phyloP scores from a whole-genome alignment of 1,139 yeast genomes.

The Taphrina deformans region DNA sequence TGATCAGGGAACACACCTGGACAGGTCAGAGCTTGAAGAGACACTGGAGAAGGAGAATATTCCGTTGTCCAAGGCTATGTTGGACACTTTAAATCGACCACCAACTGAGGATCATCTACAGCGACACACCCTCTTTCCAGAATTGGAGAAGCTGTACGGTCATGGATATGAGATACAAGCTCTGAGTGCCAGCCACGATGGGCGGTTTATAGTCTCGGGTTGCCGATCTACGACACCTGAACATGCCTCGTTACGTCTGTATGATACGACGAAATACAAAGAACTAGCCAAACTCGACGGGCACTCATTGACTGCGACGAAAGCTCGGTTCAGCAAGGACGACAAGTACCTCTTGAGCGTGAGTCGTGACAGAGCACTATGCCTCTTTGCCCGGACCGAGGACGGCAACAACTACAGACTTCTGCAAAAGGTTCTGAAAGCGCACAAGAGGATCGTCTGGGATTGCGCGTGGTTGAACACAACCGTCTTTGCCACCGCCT shows the following conservation, averaged over 20 bases:
- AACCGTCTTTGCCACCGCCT: constrained; percentile 68
- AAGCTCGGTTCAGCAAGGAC: constrained; percentile 72
- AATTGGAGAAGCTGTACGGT: constrained; percentile 88
- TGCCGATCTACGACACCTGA: constrained; percentile 80
- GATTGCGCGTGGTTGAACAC: constrained; percentile 81
- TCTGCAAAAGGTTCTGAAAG: constrained; percentile 53
- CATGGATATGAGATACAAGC: constrained; percentile 94
- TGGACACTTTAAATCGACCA: constrained; percentile 52
- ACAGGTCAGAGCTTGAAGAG: constrained; percentile 42
- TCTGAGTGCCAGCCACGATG: constrained; percentile 68
- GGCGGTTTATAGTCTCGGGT: constrained; percentile 76
- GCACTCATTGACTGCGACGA: constrained; percentile 83
- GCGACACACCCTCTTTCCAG: constrained; percentile 92
- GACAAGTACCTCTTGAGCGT: constrained; percentile 72
- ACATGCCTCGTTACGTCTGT: constrained; percentile 83
- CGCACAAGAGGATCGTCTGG: constrained; percentile 93
- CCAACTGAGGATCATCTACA: constrained; percentile 90
- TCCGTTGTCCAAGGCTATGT: constrained; percentile 35
- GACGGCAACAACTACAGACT: constrained; percentile 49
- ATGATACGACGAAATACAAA: constrained; percentile 64
- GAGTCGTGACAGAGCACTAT: constrained; percentile 84
- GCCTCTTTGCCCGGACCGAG: constrained; percentile 64
- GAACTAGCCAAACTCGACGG: constrained; percentile 54
- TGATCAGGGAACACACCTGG: constrained; percentile 45
- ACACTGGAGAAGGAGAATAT: constrained; percentile 46